Percentiles rank a stretch among this genome's conserved stretches.
Conservation (phyloP, 2,329 filamentous ascomycete genomes). For the Colletotrichum cordylinicola region DNA sequence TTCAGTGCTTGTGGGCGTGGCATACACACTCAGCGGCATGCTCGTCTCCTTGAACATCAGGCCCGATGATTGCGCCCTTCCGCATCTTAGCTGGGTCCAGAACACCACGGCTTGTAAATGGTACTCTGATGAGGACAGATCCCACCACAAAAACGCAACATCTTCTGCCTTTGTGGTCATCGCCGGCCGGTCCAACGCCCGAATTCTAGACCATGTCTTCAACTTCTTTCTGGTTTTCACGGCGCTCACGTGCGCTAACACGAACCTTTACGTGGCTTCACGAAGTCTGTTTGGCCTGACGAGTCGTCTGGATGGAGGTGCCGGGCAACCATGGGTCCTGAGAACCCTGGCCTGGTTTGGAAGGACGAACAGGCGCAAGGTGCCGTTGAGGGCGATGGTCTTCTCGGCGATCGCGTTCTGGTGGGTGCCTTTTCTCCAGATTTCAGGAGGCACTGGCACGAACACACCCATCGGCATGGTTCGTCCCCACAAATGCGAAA, state of each 20-base stretch:
- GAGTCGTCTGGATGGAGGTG: neutral
- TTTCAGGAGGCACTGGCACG: constrained; percentile 17
- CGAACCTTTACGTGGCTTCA: constrained; percentile 39
- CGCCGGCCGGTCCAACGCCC: neutral
- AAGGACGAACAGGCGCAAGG: constrained; percentile 30
- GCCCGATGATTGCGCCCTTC: constrained; percentile 26
- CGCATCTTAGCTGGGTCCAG: constrained; percentile 28
- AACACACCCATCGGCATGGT: neutral
- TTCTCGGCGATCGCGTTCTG: constrained; percentile 42
- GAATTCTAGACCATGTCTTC: constrained; percentile 29
- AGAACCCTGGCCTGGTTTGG: constrained; percentile 35
- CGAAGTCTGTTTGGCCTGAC: constrained; percentile 23
- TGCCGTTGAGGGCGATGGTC: constrained; percentile 42
- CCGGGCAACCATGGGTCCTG: neutral
- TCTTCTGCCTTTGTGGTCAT: neutral
- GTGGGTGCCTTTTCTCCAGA: constrained; percentile 47
- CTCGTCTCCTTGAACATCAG: constrained; percentile 30
- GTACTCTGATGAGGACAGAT: neutral
- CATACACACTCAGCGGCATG: constrained; percentile 31
- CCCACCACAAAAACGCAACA: neutral
- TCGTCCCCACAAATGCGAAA: neutral
- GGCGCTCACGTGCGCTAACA: constrained; percentile 35
- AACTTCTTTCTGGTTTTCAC: constrained; percentile 39
- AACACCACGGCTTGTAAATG: neutral
- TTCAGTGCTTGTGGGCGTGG: constrained; percentile 28